Percentiles rank a stretch among this genome's conserved stretches.
These are phyloP conservation scores for Hordeum pubiflorum DNA, from an alignment of 202 grass and related monocot genomes.

Conservation along the genomic window DNA sequence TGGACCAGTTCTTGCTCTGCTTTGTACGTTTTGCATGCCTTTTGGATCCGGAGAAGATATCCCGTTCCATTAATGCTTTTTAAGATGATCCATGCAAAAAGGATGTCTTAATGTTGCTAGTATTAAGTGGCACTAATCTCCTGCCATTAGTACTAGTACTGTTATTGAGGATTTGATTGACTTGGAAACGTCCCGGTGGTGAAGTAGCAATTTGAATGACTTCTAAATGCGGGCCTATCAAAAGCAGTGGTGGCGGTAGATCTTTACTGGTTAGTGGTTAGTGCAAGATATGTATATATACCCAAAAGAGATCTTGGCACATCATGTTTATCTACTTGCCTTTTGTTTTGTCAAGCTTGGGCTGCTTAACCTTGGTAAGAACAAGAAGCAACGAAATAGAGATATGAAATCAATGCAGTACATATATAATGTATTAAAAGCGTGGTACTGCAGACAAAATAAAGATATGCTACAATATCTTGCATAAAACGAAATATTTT, in stretches of 20 bases:
- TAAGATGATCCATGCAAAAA: neutral
- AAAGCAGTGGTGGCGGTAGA: too few species aligned
- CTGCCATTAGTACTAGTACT: neutral
- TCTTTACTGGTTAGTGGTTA: too few species aligned
- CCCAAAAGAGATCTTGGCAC: too few species aligned
- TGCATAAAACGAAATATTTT: neutral
- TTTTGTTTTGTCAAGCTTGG: too few species aligned
- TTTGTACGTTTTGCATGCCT: too few species aligned
- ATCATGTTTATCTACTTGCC: too few species aligned
- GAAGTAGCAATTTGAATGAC: neutral
- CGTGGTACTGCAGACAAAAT: neutral
- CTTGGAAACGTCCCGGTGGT: neutral
- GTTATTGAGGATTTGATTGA: neutral
- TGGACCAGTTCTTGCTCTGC: conserved; percentile 15
- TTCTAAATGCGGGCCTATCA: neutral
- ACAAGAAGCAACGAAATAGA: too few species aligned
- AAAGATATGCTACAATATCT: neutral
- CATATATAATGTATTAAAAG: too few species aligned
- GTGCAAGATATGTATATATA: too few species aligned
- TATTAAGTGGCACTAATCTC: neutral
- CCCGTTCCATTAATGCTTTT: conserved; percentile 14
- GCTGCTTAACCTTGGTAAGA: too few species aligned
- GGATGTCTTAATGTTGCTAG: neutral
- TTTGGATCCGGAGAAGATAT: neutral
- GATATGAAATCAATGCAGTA: too few species aligned